These are phyloP conservation scores for Tulasnella calospora DNA, from an alignment of 768 basidiomycete species.

Conservation along the genomic window DNA sequence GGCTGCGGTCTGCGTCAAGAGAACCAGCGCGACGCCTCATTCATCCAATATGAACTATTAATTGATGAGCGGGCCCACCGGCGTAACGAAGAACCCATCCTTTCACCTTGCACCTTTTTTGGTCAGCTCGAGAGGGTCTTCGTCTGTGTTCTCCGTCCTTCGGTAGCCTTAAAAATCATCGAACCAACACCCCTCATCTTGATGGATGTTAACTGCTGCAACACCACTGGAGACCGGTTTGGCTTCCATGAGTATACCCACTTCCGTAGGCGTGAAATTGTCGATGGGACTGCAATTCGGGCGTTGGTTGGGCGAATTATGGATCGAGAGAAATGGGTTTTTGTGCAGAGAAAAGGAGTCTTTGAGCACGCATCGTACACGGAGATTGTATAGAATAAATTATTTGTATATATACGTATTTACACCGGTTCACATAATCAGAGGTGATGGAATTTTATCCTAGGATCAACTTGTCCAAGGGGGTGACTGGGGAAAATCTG, in stretches of 20 bases:
- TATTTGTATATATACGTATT: no score
- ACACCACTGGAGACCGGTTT: not conserved
- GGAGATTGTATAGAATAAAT: no score
- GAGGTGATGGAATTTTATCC: no score
- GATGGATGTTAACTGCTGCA: not conserved
- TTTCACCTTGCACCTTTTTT: not conserved
- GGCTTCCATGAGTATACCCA: not conserved
- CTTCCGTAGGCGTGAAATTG: no score
- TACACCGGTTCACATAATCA: no score
- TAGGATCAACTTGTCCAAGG: no score
- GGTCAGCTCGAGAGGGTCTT: not conserved
- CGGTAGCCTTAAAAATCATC: no score
- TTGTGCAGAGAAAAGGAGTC: no score
- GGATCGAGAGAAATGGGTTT: not conserved
- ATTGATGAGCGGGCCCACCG: not conserved
- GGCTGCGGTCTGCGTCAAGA: not conserved
- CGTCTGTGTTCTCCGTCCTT: not conserved
- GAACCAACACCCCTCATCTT: not conserved
- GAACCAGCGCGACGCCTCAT: not conserved
- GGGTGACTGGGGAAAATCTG: no score
- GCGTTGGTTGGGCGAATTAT: not conserved
- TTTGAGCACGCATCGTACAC: no score
- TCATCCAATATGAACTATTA: not conserved
- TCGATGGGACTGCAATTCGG: not conserved
- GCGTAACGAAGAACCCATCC: not conserved